Base-by-base conservation (phyloP, 2,329 filamentous ascomycete species). In the Pseudocercospora fuligena region DNA sequence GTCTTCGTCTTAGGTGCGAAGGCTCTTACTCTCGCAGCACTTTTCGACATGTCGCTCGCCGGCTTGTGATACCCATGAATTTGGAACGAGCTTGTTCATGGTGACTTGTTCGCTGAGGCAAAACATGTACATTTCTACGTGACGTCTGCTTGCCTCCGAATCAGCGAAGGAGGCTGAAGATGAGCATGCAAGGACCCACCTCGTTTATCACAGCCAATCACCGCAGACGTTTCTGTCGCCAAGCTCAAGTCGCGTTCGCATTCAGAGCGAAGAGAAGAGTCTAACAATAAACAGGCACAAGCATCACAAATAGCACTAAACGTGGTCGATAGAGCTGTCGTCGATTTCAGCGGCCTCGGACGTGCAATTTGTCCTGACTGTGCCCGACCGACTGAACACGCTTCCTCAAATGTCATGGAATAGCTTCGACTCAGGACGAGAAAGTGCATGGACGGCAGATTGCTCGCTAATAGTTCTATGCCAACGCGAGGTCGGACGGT, bases 1-100 rank as follows among this genome's bases (percentile, higher is more conserved):
- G 58, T 65, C 23, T 31, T 46, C 7, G 63, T 65, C 49, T 65
- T 65, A 0, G 59, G 63, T 14, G 58, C 59, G 23, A 54, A 65
- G 3, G 59, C 58, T 31, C 59, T 59, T 23, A 46, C 40, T 33
- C 56, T 59, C 11, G 16, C 56, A 11, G 25, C 31, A 9, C 31
- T 40, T 33, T 59, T 54, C 49, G 19, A 16, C 49, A 54, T 54
- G 6, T 54, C 19, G 49, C 25, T 29, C 8, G 11, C 29, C 5
- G 23, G 19, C 12, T 14, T 19, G n/a, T 53, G 49, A 12, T 31
- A 25, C 54, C n/a, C 54, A 14, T 19, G 29, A 40, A 2, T 25
- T 16, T 5, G 14, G 23, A 54, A 43, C 19, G 25, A 61, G n/a
- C 40, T 16, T 31, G 59, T 21, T 16, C 21, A 51, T 61, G 40